These are phyloP conservation scores for Penicillium roqueforti DNA, from an alignment of 495 filamentous ascomycete genomes.

Conservation along the genomic window DNA sequence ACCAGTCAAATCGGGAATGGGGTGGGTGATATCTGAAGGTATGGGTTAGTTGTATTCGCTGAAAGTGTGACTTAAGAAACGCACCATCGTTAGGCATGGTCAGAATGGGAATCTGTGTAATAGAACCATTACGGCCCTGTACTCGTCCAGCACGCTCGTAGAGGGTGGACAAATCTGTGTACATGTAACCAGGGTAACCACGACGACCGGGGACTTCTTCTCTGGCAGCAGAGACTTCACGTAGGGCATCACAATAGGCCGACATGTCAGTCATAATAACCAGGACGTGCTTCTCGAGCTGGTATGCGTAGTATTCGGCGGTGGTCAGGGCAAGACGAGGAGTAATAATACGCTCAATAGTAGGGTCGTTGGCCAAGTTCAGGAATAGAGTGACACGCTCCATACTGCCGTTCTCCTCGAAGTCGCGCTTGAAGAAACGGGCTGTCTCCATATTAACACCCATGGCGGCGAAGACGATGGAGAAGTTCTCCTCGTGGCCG, in stretches of 20 bases:
- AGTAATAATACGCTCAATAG: slow-evolving; percentile 99
- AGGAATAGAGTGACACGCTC: slow-evolving; percentile 96
- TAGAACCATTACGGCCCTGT: slow-evolving; percentile 93
- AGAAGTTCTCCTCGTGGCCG: slow-evolving; percentile 98
- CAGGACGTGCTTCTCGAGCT: slow-evolving; percentile 98
- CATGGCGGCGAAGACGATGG: slow-evolving; percentile 98
- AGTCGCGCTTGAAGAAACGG: slow-evolving; percentile 97
- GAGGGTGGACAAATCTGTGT: slow-evolving; percentile 99
- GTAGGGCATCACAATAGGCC: slow-evolving; percentile 96
- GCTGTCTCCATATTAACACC: slow-evolving; percentile 99
- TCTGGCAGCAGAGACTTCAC: slow-evolving; percentile 94
- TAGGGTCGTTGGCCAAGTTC: slow-evolving; percentile 98
- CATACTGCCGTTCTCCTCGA: slow-evolving; percentile 98
- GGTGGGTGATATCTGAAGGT: slow-evolving; percentile 86
- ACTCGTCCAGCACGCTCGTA: slow-evolving; percentile 99
- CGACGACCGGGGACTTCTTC: slow-evolving; percentile 99
- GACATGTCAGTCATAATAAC: slow-evolving; percentile 98
- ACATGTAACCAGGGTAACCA: slow-evolving; percentile 99
- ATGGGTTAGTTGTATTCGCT: slow-evolving; percentile 8
- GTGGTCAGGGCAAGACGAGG: slow-evolving; percentile 97
- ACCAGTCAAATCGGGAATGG: slow-evolving; percentile 96
- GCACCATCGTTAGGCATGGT: slow-evolving; percentile 98
- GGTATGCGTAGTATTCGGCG: slow-evolving; percentile 99
- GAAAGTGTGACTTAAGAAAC: slow-evolving; percentile 2
- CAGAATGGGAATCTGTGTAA: slow-evolving; percentile 97